Percentiles rank a stretch among this genome's conserved stretches.
phyloP scores from a whole-genome alignment of 176 grass and related monocot genomes.

The Oropetium thomaeum region DNA sequence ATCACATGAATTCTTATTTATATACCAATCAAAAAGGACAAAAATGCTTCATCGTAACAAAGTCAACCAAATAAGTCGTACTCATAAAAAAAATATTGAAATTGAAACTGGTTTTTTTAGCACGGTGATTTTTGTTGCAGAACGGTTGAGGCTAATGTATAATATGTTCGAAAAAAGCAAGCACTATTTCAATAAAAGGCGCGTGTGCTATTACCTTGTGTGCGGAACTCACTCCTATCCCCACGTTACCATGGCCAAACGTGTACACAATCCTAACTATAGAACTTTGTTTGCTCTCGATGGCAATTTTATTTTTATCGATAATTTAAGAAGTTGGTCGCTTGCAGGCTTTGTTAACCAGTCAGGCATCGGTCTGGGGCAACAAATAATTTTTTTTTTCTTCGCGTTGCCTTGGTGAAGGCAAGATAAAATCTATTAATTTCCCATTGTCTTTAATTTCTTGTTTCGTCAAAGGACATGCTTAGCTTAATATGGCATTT shows the following conservation, averaged over 20 bases:
- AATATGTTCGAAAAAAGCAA: not conserved
- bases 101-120: not conserved
- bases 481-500: no score
- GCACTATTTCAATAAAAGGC: not conserved
- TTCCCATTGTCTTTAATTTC: not conserved
- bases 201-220: not conserved
- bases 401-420: not conserved
- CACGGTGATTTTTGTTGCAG: not conserved
- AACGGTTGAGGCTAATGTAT: not conserved
- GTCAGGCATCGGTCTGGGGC: not conserved
- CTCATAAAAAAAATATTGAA: not conserved
- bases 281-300: not conserved
- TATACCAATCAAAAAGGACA: no score
- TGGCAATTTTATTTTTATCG: not conserved
- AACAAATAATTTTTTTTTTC: not conserved
- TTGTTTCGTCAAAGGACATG: not conserved
- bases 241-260: not conserved
- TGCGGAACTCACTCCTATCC: not conserved
- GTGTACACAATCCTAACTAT: not conserved
- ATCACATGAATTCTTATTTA: no score
- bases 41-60: no score
- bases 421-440: not conserved
- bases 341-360: not conserved
- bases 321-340: constrained; percentile 1
- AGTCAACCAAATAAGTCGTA: no score